A percentile compares a stretch with the other conserved stretches of the same genome.
phyloP scores from a whole-genome alignment of 164 flowering plant species.

The Stephania cephalantha region DNA sequence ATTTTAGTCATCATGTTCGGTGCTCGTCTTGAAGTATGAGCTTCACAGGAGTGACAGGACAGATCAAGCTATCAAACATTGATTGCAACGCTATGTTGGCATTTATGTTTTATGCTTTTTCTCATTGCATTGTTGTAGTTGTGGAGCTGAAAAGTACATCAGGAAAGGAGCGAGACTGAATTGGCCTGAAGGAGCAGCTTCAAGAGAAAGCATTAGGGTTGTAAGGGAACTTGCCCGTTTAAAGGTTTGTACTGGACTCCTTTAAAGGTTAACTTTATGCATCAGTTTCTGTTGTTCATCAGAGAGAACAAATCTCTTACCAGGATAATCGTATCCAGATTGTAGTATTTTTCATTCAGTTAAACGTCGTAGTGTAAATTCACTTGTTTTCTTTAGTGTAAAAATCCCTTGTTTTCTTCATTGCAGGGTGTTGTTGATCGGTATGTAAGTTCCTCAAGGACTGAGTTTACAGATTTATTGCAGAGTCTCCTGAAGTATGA shows the following conservation, averaged over 20 bases:
- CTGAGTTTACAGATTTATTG: conserved; percentile 44
- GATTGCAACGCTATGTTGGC: not conserved
- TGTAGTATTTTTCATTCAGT: too few species aligned
- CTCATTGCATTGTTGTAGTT: conserved; percentile 28
- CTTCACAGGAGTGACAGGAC: not conserved
- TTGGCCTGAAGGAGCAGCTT: conserved; percentile 90
- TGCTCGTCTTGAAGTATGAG: not conserved
- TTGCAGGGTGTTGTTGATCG: conserved; percentile 53
- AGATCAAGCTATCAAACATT: not conserved
- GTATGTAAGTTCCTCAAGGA: conserved; percentile 35
- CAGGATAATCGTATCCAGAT: too few species aligned
- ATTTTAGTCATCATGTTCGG: not conserved
- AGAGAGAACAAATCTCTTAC: too few species aligned
- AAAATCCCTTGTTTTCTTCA: conserved; percentile 1
- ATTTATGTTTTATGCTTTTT: not conserved
- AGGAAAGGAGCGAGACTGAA: conserved; percentile 49
- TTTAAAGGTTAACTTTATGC: not conserved
- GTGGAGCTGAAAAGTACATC: conserved; percentile 57
- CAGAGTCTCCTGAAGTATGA: conserved; percentile 58
- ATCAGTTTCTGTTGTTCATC: too few species aligned
- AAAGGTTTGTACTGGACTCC: conserved; percentile 36
- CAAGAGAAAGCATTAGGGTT: conserved; percentile 78
- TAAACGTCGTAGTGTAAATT: not conserved
- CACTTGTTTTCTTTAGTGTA: not conserved
- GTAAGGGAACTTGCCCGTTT: conserved; percentile 57